These are phyloP conservation scores for Aspergillus wentii DNA, from an alignment of 495 filamentous ascomycete species.

Conservation along the genomic window DNA sequence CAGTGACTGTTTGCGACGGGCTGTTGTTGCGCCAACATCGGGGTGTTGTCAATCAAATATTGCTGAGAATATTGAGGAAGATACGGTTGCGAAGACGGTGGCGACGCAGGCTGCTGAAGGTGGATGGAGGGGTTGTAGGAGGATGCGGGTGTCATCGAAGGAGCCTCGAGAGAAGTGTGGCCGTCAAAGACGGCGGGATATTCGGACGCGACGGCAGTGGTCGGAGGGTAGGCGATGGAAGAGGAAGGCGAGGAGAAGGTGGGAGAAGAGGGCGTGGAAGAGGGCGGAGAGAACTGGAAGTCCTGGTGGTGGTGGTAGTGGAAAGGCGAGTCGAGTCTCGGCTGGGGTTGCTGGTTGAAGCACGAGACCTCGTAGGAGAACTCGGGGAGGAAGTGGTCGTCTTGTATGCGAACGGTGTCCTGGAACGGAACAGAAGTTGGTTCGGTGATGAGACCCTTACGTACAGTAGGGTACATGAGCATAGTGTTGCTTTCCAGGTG, in stretches of 20 bases:
- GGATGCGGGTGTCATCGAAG: constrained; percentile 43
- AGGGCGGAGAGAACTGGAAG: constrained; percentile 36
- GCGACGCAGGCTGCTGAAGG: constrained; percentile 29
- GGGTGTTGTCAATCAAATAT: constrained; percentile 28
- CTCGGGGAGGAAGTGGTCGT: constrained; percentile 37
- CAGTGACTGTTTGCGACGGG: constrained; percentile 35
- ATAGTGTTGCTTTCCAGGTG: constrained; percentile 26
- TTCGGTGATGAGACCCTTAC: constrained; percentile 46
- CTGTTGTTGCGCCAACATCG: constrained; percentile 43
- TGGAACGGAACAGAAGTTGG: constrained; percentile 19
- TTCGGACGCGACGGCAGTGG: constrained; percentile 20
- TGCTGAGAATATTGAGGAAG: constrained; percentile 21
- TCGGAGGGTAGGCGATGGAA: constrained; percentile 28
- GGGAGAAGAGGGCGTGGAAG: constrained; percentile 37
- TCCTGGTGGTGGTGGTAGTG: constrained; percentile 27
- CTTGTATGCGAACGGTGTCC: constrained; percentile 41
- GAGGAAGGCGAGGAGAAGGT: constrained; percentile 39
- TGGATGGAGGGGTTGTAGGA: constrained; percentile 42
- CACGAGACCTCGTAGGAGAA: constrained; percentile 26
- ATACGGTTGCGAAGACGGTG: constrained; percentile 17
- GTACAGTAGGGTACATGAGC: constrained; percentile 39
- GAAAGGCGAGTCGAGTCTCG: constrained; percentile 33
- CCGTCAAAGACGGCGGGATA: constrained; percentile 26
- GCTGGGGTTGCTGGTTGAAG: constrained; percentile 15
- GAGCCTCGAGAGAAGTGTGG: constrained; percentile 32